phyloP scores from a whole-genome alignment of 176 grass and related monocot species.

The Olyra latifolia region DNA sequence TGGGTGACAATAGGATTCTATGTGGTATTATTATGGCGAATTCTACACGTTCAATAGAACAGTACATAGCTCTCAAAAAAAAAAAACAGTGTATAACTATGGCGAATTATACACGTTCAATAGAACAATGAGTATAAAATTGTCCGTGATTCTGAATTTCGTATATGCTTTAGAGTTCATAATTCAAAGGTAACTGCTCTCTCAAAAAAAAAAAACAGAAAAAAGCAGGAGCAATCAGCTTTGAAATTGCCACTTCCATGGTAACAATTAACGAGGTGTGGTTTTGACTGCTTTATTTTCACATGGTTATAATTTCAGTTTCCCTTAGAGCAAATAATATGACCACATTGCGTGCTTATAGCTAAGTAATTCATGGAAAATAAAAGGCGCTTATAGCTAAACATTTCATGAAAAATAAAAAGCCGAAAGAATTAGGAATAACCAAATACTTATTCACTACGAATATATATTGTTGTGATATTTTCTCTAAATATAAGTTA shows the following conservation, averaged over 20 bases:
- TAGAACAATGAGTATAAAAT: neutral
- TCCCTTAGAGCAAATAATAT: neutral
- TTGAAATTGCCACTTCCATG: neutral
- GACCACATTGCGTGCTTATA: neutral
- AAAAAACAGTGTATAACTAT: neutral
- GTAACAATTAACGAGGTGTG: neutral
- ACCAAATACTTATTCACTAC: too few species aligned
- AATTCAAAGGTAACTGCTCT: neutral
- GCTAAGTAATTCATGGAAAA: neutral
- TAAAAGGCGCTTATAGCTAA: neutral
- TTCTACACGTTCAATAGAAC: neutral
- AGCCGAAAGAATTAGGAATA: too few species aligned
- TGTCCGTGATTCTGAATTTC: neutral
- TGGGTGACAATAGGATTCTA: neutral
- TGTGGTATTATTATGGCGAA: neutral
- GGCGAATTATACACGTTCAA: neutral
- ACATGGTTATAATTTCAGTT: neutral
- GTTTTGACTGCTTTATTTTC: neutral
- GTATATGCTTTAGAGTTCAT: neutral
- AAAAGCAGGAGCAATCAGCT: neutral
- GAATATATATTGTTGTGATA: too few species aligned
- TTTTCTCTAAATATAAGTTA: too few species aligned
- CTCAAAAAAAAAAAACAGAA: neutral
- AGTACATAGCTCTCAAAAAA: too few species aligned
- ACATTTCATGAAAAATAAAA: neutral